Percentiles rank a stretch among this genome's conserved stretches.
phyloP scores from a whole-genome alignment of 768 basidiomycete genomes.

The Lentinula sp. region DNA sequence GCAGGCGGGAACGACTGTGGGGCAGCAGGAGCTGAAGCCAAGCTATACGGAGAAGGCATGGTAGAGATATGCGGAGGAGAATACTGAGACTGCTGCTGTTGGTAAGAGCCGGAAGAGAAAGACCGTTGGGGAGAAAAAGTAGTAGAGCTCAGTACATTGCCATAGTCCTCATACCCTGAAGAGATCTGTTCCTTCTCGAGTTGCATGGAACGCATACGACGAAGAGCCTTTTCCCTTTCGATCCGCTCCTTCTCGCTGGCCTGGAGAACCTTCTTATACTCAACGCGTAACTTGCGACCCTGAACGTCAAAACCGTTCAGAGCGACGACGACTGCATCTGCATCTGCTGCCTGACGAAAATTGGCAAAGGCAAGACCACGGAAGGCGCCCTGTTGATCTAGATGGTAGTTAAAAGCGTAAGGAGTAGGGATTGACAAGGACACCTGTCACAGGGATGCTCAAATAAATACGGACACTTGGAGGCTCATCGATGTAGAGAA shows the following conservation, averaged over 20 bases:
- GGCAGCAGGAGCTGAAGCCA: constrained; percentile 45
- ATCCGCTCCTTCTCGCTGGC: constrained; percentile 99
- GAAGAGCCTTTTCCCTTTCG: constrained; percentile 96
- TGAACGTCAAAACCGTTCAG: constrained; percentile 95
- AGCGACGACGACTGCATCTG: constrained; percentile 92
- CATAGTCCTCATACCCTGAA: constrained; percentile 70
- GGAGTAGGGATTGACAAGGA: constrained; percentile 93
- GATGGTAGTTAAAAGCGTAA: constrained; percentile 99
- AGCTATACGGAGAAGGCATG: constrained; percentile 40
- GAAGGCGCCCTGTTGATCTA: constrained; percentile 94
- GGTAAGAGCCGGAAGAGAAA: constrained; percentile 62
- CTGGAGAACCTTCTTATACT: constrained; percentile 99
- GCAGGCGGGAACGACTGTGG: constrained; percentile 51
- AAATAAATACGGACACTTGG: constrained; percentile 10
- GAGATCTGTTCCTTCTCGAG: constrained; percentile 74
- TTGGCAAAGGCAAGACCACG: constrained; percentile 98
- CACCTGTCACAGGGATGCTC: constrained; percentile 39
- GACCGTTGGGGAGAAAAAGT: constrained; percentile 69
- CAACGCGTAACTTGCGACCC: constrained; percentile 94
- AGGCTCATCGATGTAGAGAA: constrained; percentile 17
- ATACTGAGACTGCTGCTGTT: constrained; percentile 45
- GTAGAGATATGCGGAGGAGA: constrained; percentile 55
- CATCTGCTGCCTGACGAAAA: constrained; percentile 86
- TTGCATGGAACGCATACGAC: constrained; percentile 97
- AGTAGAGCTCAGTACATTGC: constrained; percentile 34